These are phyloP conservation scores for Rhodosporidiobolus odoratus DNA, from an alignment of 768 basidiomycete species.

Conservation along the genomic window DNA sequence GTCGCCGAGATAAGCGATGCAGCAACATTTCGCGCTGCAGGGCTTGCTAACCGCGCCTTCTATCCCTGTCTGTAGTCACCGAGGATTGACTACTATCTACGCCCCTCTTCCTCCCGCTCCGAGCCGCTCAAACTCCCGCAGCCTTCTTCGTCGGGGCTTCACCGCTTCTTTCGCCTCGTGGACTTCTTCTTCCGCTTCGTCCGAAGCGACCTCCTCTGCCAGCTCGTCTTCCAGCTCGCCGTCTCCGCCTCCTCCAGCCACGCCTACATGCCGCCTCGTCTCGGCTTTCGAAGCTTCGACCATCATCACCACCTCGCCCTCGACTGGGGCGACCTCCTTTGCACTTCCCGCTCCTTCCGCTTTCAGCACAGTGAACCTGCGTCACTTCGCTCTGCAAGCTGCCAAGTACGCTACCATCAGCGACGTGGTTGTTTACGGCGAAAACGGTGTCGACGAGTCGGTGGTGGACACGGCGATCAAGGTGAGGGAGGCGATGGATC, in stretches of 20 bases:
- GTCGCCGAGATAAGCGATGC: neutral
- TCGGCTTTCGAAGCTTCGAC: slow-evolving; percentile 36
- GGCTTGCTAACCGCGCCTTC: neutral
- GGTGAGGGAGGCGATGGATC: slow-evolving; percentile 32
- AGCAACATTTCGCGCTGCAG: neutral
- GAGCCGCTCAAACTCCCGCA: slow-evolving; percentile 22
- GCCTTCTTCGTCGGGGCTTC: slow-evolving; percentile 36
- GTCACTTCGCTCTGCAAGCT: slow-evolving; percentile 85
- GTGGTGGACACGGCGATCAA: slow-evolving; percentile 35
- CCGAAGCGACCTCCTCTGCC: slow-evolving; percentile 41
- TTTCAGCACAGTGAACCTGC: slow-evolving; percentile 40
- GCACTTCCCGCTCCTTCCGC: slow-evolving; percentile 9
- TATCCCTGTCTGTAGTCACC: slow-evolving; percentile 33
- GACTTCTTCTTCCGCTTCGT: slow-evolving; percentile 44
- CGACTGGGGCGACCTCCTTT: slow-evolving; percentile 5
- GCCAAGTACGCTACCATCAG: slow-evolving; percentile 82
- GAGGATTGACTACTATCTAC: slow-evolving; percentile 29
- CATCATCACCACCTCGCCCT: slow-evolving; percentile 30
- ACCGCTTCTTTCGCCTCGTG: slow-evolving; percentile 43
- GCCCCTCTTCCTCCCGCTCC: slow-evolving; percentile 23
- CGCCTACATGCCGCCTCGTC: slow-evolving; percentile 34
- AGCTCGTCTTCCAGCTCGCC: slow-evolving; percentile 40
- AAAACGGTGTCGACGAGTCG: slow-evolving; percentile 50
- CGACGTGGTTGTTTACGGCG: slow-evolving; percentile 80
- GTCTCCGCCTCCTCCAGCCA: slow-evolving; percentile 23